These are phyloP conservation scores for Penicillium mononematosum DNA, from an alignment of 495 filamentous ascomycete genomes.

Conservation along the genomic window DNA sequence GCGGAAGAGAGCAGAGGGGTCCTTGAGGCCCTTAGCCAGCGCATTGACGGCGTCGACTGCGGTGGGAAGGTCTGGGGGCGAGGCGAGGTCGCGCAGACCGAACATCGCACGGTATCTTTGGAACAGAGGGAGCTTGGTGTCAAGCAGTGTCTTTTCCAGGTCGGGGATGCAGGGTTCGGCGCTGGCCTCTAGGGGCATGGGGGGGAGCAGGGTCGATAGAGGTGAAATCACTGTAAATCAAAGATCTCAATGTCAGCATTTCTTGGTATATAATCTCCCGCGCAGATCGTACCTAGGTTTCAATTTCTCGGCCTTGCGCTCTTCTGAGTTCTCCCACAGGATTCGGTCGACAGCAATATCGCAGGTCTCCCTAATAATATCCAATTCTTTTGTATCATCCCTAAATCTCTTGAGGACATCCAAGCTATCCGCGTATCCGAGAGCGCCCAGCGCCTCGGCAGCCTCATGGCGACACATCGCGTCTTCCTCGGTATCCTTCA, in stretches of 20 bases:
- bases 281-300: slow-evolving; percentile 63
- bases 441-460: slow-evolving; percentile 88
- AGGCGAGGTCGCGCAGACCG: slow-evolving; percentile 86
- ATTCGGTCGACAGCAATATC: slow-evolving; percentile 94
- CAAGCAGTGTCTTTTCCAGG: slow-evolving; percentile 71
- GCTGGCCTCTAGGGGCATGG: slow-evolving; percentile 61
- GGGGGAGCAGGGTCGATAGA: slow-evolving; percentile 93
- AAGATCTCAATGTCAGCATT: slow-evolving; percentile 15
- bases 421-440: slow-evolving; percentile 71
- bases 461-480: slow-evolving; percentile 96
- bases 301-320: slow-evolving; percentile 68
- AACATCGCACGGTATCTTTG: slow-evolving; percentile 98
- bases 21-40: slow-evolving; percentile 80
- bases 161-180: slow-evolving; percentile 63
- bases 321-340: slow-evolving; percentile 81
- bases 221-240: slow-evolving; percentile 71
- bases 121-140: slow-evolving; percentile 79
- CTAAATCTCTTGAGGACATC: slow-evolving; percentile 67
- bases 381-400: slow-evolving; percentile 66
- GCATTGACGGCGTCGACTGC: slow-evolving; percentile 80
- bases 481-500: slow-evolving; percentile 78
- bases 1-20: slow-evolving; percentile 89
- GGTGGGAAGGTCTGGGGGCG: slow-evolving; percentile 84
- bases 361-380: slow-evolving; percentile 90
- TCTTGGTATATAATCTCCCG: neutral